A percentile compares a stretch with the other conserved stretches of the same genome.
Conservation (phyloP, 768 basidiomycete genomes). For the Auriscalpium microsporum region DNA sequence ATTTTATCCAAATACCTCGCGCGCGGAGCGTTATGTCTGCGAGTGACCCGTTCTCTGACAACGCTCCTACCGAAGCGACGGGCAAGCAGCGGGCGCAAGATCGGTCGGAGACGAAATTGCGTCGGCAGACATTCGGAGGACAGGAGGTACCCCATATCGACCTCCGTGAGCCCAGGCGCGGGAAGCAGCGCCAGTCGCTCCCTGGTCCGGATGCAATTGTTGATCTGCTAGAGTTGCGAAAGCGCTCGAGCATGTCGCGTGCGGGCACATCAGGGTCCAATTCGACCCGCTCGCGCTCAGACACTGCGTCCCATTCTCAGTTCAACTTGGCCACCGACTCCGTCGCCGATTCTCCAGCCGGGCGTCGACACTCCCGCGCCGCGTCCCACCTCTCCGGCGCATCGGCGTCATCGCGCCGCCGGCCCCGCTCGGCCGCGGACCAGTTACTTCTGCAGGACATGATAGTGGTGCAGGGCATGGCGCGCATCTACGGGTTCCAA, state of each 20-base stretch:
- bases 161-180: not conserved
- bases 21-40: not conserved
- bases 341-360: not conserved
- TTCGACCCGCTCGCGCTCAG: too few species aligned
- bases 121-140: not conserved
- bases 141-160: not conserved
- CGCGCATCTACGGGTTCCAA: conserved; percentile 36
- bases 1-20: not conserved
- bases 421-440: conserved; percentile 21
- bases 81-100: too few species aligned
- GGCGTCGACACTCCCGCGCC: not conserved
- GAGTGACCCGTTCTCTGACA: not conserved
- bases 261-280: not conserved
- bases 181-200: too few species aligned
- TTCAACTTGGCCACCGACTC: not conserved
- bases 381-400: conserved; percentile 11
- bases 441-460: too few species aligned
- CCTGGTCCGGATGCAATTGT: too few species aligned
- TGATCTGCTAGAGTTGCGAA: too few species aligned
- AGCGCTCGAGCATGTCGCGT: not conserved
- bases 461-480: conserved; percentile 30
- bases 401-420: conserved; percentile 14
- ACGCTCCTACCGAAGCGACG: not conserved
- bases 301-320: not conserved
- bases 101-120: too few species aligned